phyloP scores from a whole-genome alignment of 2,329 filamentous ascomycete genomes.

The Ceratocystis albifundus region DNA sequence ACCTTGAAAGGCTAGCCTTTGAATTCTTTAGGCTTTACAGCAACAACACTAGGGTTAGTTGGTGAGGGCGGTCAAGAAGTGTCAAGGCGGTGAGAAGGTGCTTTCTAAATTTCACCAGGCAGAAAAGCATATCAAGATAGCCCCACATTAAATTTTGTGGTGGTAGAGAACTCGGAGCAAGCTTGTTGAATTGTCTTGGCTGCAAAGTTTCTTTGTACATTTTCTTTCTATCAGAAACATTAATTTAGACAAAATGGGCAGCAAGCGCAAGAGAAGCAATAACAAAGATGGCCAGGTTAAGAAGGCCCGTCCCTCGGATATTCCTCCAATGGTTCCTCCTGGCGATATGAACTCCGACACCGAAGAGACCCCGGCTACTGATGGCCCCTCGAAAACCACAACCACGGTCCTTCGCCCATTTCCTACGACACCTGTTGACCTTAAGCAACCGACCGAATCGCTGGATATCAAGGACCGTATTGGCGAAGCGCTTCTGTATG shows the following conservation, averaged over 20 bases:
- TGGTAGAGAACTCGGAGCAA: neutral
- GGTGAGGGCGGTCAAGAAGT: neutral
- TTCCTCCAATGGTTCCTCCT: constrained; percentile 3
- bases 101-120: neutral
- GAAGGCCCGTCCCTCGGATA: constrained; percentile 18
- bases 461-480: constrained; percentile 43
- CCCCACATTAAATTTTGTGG: constrained; percentile 20
- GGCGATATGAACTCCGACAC: neutral
- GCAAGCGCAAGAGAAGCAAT: constrained; percentile 23
- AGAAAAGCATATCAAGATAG: constrained; percentile 1
- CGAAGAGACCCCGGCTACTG: constrained; percentile 8
- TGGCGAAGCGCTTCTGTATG: constrained; percentile 49
- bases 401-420: constrained; percentile 20
- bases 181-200: neutral
- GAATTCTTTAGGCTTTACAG: neutral
- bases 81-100: neutral
- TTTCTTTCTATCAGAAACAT: neutral
- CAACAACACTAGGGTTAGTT: neutral
- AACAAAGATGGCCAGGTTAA: constrained; percentile 14
- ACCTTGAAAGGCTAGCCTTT: neutral
- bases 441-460: constrained; percentile 31
- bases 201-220: neutral
- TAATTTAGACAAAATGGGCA: constrained; percentile 18
- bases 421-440: constrained; percentile 32
- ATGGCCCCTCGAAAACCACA: constrained; percentile 5